Conservation (phyloP, 257 asterid species). For the Scutellaria minor region DNA sequence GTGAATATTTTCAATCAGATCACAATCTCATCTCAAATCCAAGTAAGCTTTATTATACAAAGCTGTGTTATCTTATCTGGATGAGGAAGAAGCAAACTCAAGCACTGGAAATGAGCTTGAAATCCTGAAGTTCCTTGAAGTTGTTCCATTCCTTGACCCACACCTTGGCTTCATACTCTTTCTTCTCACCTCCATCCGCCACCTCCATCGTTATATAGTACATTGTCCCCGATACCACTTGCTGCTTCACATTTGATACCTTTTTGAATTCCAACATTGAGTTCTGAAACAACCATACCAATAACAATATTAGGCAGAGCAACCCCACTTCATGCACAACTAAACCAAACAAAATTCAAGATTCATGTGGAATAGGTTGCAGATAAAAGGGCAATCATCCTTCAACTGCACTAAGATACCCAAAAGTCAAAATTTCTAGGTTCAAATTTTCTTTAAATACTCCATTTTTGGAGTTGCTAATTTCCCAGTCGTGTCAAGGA, state of each 20-base stretch:
- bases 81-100: conserved; percentile 33
- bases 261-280: conserved; percentile 65
- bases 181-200: conserved; percentile 62
- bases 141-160: conserved; percentile 92
- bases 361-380: neutral
- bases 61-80: neutral
- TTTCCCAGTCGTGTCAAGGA: too few species aligned
- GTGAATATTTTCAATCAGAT: conserved; percentile 1
- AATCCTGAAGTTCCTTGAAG: conserved; percentile 85
- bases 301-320: neutral
- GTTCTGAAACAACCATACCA: conserved; percentile 51
- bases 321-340: neutral
- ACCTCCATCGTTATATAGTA: conserved; percentile 79
- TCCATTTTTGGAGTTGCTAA: too few species aligned
- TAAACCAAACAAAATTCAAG: neutral
- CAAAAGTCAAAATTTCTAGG: too few species aligned
- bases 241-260: conserved; percentile 79
- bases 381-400: too few species aligned
- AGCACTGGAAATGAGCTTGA: conserved; percentile 68
- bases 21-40: conserved; percentile 26
- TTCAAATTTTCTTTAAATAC: too few species aligned
- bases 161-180: conserved; percentile 83
- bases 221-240: conserved; percentile 78
- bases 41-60: conserved; percentile 16
- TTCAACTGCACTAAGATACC: too few species aligned